These are phyloP conservation scores for Penicillium capsulatum DNA, from an alignment of 2,329 filamentous ascomycete species.

Conservation along the genomic window DNA sequence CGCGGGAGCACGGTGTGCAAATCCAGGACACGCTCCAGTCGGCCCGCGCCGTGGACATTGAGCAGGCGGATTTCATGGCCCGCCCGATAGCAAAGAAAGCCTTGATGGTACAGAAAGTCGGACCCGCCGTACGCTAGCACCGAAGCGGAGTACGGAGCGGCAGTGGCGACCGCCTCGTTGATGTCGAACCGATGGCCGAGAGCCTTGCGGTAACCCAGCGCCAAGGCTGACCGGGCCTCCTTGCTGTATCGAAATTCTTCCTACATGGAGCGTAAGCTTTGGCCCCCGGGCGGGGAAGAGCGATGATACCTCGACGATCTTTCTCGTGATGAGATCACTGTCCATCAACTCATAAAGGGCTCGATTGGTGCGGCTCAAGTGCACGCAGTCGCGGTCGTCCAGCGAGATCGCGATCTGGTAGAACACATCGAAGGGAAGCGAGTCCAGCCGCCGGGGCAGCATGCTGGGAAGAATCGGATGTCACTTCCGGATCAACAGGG, in stretches of 20 bases:
- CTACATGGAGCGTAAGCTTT: constrained; percentile 9
- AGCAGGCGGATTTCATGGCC: constrained; percentile 55
- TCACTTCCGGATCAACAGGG: constrained; percentile 1
- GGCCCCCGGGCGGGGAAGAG: constrained; percentile 2
- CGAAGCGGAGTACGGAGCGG: constrained; percentile 59
- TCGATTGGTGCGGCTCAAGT: constrained; percentile 52
- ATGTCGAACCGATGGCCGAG: constrained; percentile 60
- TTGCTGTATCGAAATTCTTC: constrained; percentile 44
- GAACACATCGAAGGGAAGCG: constrained; percentile 62
- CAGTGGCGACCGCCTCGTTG: constrained; percentile 56
- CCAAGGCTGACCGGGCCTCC: constrained; percentile 42
- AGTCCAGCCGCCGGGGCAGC: constrained; percentile 33
- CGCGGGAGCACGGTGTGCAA: constrained; percentile 43
- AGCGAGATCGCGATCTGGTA: constrained; percentile 55
- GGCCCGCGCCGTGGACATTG: constrained; percentile 51
- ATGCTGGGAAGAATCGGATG: background rate
- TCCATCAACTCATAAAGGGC: constrained; percentile 50
- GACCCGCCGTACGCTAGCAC: constrained; percentile 56
- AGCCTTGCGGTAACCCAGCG: constrained; percentile 44
- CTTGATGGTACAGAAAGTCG: constrained; percentile 59
- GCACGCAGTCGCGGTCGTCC: constrained; percentile 55
- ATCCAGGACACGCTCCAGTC: constrained; percentile 55
- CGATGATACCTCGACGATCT: constrained; percentile 52
- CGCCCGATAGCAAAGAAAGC: constrained; percentile 61
- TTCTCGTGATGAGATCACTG: constrained; percentile 55